Evolutionary conservation across 169 alveolate genomes (phyloP).

Genomic region (Plasmodium blacklocki): DNA sequence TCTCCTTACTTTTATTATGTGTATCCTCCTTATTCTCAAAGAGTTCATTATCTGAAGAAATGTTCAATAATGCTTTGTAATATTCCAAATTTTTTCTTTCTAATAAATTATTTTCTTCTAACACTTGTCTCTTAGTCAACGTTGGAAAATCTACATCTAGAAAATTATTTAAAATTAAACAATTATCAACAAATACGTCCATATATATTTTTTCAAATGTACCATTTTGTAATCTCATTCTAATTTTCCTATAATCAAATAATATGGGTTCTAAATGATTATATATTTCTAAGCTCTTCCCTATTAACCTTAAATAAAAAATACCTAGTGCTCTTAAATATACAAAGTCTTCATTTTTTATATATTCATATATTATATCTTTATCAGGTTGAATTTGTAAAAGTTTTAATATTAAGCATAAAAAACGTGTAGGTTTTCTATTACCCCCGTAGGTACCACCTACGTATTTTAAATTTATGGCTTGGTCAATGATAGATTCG

Average conservation of each 20-base stretch:
- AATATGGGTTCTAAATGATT: constrained; percentile 94
- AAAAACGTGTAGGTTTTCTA: constrained; percentile 95
- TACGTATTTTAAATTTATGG: constrained; percentile 94
- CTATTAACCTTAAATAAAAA: constrained; percentile 92
- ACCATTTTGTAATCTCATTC: constrained; percentile 93
- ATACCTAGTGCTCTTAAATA: constrained; percentile 97
- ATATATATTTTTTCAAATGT: constrained; percentile 89
- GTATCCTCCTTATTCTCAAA: constrained; percentile 7
- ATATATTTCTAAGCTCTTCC: constrained; percentile 83
- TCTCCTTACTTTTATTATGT: neutral
- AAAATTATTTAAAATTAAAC: constrained; percentile 89
- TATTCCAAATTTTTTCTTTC: constrained; percentile 60
- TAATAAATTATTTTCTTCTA: constrained; percentile 90
- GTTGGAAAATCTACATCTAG: constrained; percentile 96
- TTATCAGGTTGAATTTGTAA: constrained; percentile 97
- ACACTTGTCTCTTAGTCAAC: constrained; percentile 90
- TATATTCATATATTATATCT: constrained; percentile 95
- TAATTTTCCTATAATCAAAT: constrained; percentile 96
- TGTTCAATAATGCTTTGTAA: constrained; percentile 53
- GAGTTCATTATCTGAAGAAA: constrained; percentile 42
- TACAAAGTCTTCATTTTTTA: constrained; percentile 94
- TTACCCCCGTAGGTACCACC: constrained; percentile 98
- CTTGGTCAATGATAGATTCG: constrained; percentile 96
- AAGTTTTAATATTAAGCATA: constrained; percentile 95
- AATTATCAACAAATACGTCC: constrained; percentile 98